Evolutionary conservation across 129 eudicot species (phyloP).

Genomic region (Daucus carota): DNA sequence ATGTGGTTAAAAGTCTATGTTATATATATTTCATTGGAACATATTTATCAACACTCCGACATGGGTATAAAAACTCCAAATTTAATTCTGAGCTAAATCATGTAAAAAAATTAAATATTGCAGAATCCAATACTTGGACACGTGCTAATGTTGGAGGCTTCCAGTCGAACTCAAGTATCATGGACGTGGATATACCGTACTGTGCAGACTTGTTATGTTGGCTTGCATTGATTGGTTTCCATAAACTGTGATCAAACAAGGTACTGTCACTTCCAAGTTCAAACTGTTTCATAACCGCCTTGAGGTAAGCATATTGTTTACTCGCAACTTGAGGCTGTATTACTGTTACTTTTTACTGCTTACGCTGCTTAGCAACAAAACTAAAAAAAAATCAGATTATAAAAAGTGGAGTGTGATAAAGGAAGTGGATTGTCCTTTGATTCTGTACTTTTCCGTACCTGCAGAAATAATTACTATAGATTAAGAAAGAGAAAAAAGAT

Average conservation of each 20-base stretch:
- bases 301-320: neutral
- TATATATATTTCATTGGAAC: neutral
- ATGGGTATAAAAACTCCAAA: neutral
- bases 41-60: neutral
- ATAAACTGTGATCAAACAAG: neutral
- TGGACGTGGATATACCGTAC: neutral
- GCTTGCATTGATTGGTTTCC: neutral
- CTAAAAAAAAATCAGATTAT: neutral
- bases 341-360: neutral
- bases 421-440: neutral
- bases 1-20: neutral
- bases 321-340: neutral
- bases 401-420: neutral
- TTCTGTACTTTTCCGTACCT: slow-evolving; percentile 5
- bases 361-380: neutral
- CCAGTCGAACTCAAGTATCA: neutral
- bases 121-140: neutral
- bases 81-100: neutral
- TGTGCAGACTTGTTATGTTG: too few species aligned
- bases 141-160: neutral
- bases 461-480: neutral
- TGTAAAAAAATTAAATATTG: neutral
- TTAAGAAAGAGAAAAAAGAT: neutral
- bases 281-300: neutral
- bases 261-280: neutral